Conservation (phyloP, 1,284 basidiomycete genomes). For the Dichomitus squalens region DNA sequence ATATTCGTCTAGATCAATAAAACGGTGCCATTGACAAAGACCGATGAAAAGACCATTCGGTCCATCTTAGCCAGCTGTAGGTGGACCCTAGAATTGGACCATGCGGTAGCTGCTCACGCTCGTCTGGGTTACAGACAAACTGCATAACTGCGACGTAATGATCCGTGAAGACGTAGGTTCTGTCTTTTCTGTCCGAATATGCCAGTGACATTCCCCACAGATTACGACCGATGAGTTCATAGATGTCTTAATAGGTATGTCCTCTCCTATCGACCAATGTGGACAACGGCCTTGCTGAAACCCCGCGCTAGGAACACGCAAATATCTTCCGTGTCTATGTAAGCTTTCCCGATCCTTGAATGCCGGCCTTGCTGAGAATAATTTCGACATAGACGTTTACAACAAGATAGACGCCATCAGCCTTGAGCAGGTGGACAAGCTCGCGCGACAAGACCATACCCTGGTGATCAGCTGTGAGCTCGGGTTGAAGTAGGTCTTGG, state of each 20-base stretch:
- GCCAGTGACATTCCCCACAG: slow-evolving; percentile 41
- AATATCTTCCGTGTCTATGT: slow-evolving; percentile 93
- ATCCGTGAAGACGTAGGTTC: slow-evolving; percentile 88
- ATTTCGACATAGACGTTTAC: slow-evolving; percentile 75
- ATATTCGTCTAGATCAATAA: slow-evolving; percentile 66
- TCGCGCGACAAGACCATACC: slow-evolving; percentile 86
- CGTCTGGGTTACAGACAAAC: slow-evolving; percentile 53
- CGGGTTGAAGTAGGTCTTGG: slow-evolving; percentile 70
- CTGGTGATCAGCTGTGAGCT: slow-evolving; percentile 95
- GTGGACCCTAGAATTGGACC: slow-evolving; percentile 26
- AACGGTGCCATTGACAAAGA: slow-evolving; percentile 92
- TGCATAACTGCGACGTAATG: slow-evolving; percentile 97
- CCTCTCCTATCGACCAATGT: neutral
- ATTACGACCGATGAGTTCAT: slow-evolving; percentile 98
- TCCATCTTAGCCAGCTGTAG: slow-evolving; percentile 87
- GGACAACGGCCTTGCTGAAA: neutral
- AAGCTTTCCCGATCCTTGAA: slow-evolving; percentile 30
- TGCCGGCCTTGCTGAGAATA: slow-evolving; percentile 6
- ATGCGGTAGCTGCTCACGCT: slow-evolving; percentile 1
- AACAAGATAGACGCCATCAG: slow-evolving; percentile 95
- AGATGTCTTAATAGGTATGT: slow-evolving; percentile 87
- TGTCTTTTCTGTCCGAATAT: slow-evolving; percentile 7
- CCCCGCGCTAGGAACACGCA: slow-evolving; percentile 69
- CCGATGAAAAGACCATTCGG: slow-evolving; percentile 93
- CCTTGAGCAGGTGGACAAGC: slow-evolving; percentile 86